These are phyloP conservation scores for Neurospora sp. DNA, from an alignment of 495 filamentous ascomycete species.

Conservation along the genomic window DNA sequence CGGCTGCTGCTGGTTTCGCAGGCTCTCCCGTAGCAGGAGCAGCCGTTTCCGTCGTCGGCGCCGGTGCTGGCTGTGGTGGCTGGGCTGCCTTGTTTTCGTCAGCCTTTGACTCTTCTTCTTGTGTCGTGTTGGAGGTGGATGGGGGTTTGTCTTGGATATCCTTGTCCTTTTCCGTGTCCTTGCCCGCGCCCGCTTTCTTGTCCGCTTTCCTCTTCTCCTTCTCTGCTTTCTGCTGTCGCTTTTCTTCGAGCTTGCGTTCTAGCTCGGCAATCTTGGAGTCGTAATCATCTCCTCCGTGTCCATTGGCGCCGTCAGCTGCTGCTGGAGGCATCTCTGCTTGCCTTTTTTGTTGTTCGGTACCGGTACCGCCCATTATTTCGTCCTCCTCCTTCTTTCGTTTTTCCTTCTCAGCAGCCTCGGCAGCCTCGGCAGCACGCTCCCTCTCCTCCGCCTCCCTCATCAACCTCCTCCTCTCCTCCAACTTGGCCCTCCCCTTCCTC, in stretches of 20 bases:
- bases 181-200: constrained; percentile 16
- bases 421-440: constrained; percentile 7
- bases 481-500: constrained; percentile 14
- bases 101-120: constrained; percentile 17
- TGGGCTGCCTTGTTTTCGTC: constrained; percentile 16
- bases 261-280: constrained; percentile 32
- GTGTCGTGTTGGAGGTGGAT: constrained; percentile 1
- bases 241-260: constrained; percentile 23
- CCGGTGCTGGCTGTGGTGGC: not conserved
- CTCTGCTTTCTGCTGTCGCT: constrained; percentile 21
- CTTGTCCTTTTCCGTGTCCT: constrained; percentile 8
- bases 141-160: constrained; percentile 4
- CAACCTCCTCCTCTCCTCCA: constrained; percentile 26
- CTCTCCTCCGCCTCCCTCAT: constrained; percentile 32
- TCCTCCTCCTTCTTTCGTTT: constrained; percentile 2
- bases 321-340: constrained; percentile 5
- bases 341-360: not conserved
- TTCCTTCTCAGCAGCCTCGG: constrained; percentile 9
- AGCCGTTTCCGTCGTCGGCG: not conserved
- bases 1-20: not conserved
- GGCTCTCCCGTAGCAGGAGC: not conserved
- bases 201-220: constrained; percentile 22
- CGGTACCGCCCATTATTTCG: not conserved
- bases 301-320: constrained; percentile 2
- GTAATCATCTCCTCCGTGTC: constrained; percentile 12